Conservation (phyloP, 2,329 filamentous ascomycete species). For the Penicillium sp. region DNA sequence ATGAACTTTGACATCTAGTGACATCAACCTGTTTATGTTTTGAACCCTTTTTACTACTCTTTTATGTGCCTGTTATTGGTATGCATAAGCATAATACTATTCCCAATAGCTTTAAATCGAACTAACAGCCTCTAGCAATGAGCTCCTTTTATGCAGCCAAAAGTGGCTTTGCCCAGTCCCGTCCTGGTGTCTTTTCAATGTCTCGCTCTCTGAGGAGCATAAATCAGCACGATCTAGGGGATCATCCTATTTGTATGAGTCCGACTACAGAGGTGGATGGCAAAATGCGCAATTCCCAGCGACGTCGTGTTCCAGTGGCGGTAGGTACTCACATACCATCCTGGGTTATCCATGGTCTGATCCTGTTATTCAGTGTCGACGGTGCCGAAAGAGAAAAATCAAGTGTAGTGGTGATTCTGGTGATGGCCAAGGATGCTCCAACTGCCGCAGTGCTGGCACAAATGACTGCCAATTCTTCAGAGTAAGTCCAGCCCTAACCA, state of each 20-base stretch:
- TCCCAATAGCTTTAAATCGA: not conserved
- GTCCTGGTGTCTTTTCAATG: constrained; percentile 26
- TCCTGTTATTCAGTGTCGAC: constrained; percentile 64
- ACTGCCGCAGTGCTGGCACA: constrained; percentile 72
- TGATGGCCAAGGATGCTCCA: constrained; percentile 73
- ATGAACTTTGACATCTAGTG: constrained; percentile 24
- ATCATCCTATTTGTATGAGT: constrained; percentile 22
- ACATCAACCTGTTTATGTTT: not conserved
- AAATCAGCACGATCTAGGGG: constrained; percentile 25
- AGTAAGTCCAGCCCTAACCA: constrained; percentile 48
- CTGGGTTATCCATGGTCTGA: not conserved
- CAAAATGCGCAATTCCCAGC: constrained; percentile 39
- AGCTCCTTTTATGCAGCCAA: constrained; percentile 18
- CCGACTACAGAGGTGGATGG: constrained; percentile 33
- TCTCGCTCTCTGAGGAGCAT: constrained; percentile 26
- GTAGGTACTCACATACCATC: constrained; percentile 32
- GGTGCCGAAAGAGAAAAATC: constrained; percentile 92
- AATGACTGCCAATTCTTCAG: constrained; percentile 73
- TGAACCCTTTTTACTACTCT: not conserved
- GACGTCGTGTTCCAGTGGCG: constrained; percentile 56
- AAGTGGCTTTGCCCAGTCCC: constrained; percentile 22
- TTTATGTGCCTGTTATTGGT: not conserved
- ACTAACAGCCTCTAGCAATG: constrained; percentile 8
- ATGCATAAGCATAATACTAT: not conserved
- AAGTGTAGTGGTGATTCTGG: constrained; percentile 85